Base-by-base conservation (phyloP, 2,329 filamentous ascomycete species). In the Colletotrichum lupini region DNA sequence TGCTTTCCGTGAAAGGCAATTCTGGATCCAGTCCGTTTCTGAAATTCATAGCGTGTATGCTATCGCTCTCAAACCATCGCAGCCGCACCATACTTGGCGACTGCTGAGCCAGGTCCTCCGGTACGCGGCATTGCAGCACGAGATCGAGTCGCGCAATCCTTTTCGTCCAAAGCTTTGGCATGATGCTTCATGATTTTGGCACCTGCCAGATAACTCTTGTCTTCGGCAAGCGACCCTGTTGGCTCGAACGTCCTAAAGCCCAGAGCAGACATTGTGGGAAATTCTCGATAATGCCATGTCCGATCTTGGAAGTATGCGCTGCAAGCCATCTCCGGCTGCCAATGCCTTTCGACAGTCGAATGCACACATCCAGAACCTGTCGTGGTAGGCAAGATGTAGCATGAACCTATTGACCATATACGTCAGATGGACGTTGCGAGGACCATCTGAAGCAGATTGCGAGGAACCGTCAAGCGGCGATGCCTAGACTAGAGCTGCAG, bases 31-130 rank as follows among this genome's bases (percentile, higher is more conserved):
- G 19, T 49, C 52, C 37, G 42, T 42, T 69, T 72, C 59, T 69
- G 59, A 72, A 72, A 69, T 64, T 24, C 37, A 64, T 64, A 64
- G 57, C 59, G 42, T 42, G 59, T 60, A 69, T 72, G 69, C 69
- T 63, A 72, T 64, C 56, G 28, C 35, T 24, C 8, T 24, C 16
- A 28, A 32, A 26, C 16, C 28, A 22, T n/a, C 24, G 30, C 42
- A 35, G n/a, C 5, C 19, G n/a, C 30, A 26, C 19, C 9, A 5
- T 28, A 16, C 42, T n/a, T 24, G 2, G 57, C 9, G 6, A 22
- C 26, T n/a, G 19, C 7, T 53, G 14, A n/a, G n/a, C 4, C n/a
- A 30, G 4, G 16, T n/a, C 32, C 28, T 32, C 28, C 11, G n/a
- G 5, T 52, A 22, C 30, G 28, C 2, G 12, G 7, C 46, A 35